Base-by-base conservation (phyloP, 1,284 basidiomycete genomes). In the Sutorius eximius region DNA sequence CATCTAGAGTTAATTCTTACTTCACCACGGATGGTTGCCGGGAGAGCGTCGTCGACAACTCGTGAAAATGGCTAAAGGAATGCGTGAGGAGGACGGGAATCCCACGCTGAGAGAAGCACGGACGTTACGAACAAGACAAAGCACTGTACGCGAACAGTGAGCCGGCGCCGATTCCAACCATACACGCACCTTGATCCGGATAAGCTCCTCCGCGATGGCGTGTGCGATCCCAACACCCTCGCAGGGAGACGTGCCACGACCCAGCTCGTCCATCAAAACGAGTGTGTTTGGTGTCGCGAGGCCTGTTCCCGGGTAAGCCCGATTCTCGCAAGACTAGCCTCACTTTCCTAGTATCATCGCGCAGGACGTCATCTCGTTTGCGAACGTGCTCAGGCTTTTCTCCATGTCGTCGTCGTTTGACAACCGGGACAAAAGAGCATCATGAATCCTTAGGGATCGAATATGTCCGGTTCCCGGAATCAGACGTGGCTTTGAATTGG, bases 381-480 rank as follows among this genome's bases (percentile, higher is more conserved):
- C 92, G 72, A 98, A 98, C 0, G 95, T 97, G 60, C 94, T 96
- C 15, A 97, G 71, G 52, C 82, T 90, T 66, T 86, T 88, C 69
- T 95, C 92, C 63, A 95, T 82, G 61, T 93, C 87, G 62, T 94
- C 94, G 59, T 98, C 93, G 61, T 98, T 97, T 0, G 93, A 95
- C 5, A 98, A 77, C 10, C 95, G 84, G 4, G 89, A 90, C 24
- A 98, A 78, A 11, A 98, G 77, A 0, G 86, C 80, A 61, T 96
- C 92, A 52, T 94, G 90, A 3, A 94, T 79, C 33, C 87, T 90
- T 53, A 13, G 11, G 5, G 24, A 27, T 27, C 24, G 5, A 34
- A 53, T 11, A 34, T 12, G 10, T 24, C 20, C 16, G 22, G 36
- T 32, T 42, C 49, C 49, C 5, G 15, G 16, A 44, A 30, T 5